These are phyloP conservation scores for Sclerotinia glacialis DNA, from an alignment of 2,329 filamentous ascomycete genomes.

Conservation along the genomic window DNA sequence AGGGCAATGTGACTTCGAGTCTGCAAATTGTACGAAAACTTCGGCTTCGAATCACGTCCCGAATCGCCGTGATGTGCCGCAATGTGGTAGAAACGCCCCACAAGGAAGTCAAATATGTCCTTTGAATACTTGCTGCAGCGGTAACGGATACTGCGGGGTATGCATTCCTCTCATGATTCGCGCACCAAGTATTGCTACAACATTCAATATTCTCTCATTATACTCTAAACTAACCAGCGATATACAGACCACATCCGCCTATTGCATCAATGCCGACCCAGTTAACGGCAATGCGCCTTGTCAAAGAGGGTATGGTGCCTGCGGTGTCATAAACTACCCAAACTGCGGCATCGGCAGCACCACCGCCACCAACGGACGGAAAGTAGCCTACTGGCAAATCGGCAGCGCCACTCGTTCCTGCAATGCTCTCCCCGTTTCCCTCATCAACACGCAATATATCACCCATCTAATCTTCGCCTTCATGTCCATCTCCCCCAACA, in stretches of 20 bases:
- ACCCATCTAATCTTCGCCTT: constrained; percentile 45
- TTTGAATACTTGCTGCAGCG: constrained; percentile 19
- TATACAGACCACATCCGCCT: constrained; percentile 12
- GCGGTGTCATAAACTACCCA: not conserved
- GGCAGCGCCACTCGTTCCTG: constrained; percentile 31
- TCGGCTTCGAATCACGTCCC: constrained; percentile 18
- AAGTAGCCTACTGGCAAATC: constrained; percentile 20
- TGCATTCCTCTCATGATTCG: no score
- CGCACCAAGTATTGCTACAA: not conserved
- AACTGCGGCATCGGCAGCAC: constrained; percentile 8
- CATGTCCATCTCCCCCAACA: constrained; percentile 42
- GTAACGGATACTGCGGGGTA: constrained; percentile 22
- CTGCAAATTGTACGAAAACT: not conserved
- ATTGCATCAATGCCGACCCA: constrained; percentile 22
- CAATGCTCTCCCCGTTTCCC: constrained; percentile 36
- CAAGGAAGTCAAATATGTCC: constrained; percentile 19
- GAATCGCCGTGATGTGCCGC: constrained; percentile 20
- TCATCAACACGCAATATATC: constrained; percentile 39
- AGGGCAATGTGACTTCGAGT: not conserved
- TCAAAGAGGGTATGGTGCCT: constrained; percentile 13
- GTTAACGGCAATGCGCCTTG: not conserved
- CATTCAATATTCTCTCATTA: not conserved
- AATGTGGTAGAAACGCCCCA: constrained; percentile 16
- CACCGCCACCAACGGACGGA: not conserved
- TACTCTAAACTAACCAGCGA: not conserved